Evolutionary conservation across 192 early-diverging fungal genomes (phyloP).

Genomic region (Chytriomyces confervae): DNA sequence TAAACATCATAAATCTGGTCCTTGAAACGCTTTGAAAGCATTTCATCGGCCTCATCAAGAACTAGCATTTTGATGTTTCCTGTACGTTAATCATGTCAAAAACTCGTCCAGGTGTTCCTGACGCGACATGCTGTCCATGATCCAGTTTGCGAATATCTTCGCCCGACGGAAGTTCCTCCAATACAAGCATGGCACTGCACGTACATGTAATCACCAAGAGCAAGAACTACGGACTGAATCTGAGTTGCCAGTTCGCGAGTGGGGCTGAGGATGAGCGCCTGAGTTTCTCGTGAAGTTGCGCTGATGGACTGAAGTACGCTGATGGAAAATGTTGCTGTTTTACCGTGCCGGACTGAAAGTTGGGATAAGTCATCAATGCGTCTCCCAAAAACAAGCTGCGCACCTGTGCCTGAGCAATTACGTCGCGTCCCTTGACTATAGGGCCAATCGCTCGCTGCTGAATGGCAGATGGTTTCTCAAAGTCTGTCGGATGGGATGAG

Average conservation of each 20-base stretch:
- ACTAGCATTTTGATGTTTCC: constrained; percentile 93
- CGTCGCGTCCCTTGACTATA: constrained; percentile 92
- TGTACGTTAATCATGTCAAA: constrained; percentile 95
- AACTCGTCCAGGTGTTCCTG: constrained; percentile 88
- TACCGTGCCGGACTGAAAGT: constrained; percentile 94
- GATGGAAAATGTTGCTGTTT: constrained; percentile 97
- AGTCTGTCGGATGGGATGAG: constrained; percentile 63
- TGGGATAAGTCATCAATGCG: too few relatives aligned
- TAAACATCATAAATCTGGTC: constrained; percentile 92
- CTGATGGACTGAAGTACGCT: constrained; percentile 92
- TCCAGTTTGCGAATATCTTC: constrained; percentile 95
- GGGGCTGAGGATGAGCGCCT: constrained; percentile 91
- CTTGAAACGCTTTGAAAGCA: constrained; percentile 93
- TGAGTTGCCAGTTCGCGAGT: constrained; percentile 96
- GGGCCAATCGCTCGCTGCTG: constrained; percentile 96
- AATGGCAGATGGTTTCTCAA: constrained; percentile 95
- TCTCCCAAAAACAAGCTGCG: constrained; percentile 83
- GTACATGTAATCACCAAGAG: constrained; percentile 95
- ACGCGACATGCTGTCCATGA: constrained; percentile 89
- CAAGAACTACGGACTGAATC: constrained; percentile 90
- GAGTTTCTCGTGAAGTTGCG: constrained; percentile 84
- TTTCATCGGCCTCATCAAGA: constrained; percentile 96
- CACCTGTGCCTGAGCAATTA: constrained; percentile 98
- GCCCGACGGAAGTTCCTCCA: constrained; percentile 88
- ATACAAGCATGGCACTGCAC: constrained; percentile 95